Percentiles rank a stretch among this genome's conserved stretches.
phyloP scores from a whole-genome alignment of 2,329 filamentous ascomycete species.

The Claviceps quebecensis region DNA sequence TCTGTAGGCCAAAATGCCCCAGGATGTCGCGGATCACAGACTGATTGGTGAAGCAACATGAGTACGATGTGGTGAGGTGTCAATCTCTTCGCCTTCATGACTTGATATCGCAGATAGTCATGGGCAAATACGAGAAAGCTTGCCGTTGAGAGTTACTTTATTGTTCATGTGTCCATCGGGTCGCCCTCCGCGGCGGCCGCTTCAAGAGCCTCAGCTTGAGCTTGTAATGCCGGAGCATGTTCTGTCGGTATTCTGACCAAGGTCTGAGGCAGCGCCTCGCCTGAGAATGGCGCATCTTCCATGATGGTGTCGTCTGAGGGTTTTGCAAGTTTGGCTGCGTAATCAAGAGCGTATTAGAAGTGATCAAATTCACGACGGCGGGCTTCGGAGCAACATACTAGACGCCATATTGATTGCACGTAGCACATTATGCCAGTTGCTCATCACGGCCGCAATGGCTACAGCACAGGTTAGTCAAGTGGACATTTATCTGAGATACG shows the following conservation, averaged over 20 bases:
- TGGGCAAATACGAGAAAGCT: neutral
- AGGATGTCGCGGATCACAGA: neutral
- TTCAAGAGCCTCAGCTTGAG: conserved; percentile 39
- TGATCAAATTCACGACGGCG: neutral
- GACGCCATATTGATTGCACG: conserved; percentile 78
- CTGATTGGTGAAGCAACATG: neutral
- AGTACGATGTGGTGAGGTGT: neutral
- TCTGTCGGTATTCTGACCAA: conserved; percentile 76
- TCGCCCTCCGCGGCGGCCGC: conserved; percentile 28
- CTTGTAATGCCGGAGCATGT: conserved; percentile 52
- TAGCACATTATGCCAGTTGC: conserved; percentile 80
- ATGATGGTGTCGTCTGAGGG: conserved; percentile 28
- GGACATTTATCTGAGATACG: too few relatives aligned
- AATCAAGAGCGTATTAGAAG: conserved; percentile 6
- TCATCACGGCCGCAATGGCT: conserved; percentile 74
- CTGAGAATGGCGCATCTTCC: conserved; percentile 21
- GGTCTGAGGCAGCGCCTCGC: conserved; percentile 57
- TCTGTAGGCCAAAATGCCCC: neutral
- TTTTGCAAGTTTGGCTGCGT: conserved; percentile 53
- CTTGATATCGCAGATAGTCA: neutral
- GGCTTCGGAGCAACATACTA: conserved; percentile 33
- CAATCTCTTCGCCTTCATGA: neutral
- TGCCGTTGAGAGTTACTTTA: neutral
- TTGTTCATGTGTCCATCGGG: conserved; percentile 4
- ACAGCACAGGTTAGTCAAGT: conserved; percentile 14